Evolutionary conservation across 257 asterid genomes (phyloP).

Genomic region (Solanum piurae): DNA sequence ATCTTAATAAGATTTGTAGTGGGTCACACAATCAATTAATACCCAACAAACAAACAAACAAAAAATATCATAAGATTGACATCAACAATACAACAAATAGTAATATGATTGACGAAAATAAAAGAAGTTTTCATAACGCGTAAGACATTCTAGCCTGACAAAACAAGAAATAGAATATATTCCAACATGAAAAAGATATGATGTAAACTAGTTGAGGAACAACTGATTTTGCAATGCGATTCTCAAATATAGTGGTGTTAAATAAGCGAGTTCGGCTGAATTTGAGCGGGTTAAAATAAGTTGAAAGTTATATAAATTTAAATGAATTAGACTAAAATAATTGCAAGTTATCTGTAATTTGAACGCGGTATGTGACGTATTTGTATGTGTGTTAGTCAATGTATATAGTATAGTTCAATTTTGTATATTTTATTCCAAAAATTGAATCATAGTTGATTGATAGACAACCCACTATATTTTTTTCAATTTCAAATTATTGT

Average conservation of each 20-base stretch:
- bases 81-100: not conserved
- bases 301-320: not conserved
- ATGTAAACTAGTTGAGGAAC: not conserved
- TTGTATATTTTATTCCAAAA: not conserved
- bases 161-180: not conserved
- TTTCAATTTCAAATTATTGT: not conserved
- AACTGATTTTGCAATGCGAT: not conserved
- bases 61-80: not conserved
- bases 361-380: not conserved
- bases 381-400: not conserved
- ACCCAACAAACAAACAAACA: not conserved
- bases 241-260: not conserved
- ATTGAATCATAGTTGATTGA: not conserved
- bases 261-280: not conserved
- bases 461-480: not conserved
- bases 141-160: not conserved
- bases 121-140: not conserved
- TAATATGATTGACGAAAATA: not conserved
- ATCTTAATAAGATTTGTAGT: not conserved
- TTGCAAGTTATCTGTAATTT: not conserved
- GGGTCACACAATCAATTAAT: not conserved
- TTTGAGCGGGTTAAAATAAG: not conserved
- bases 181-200: not conserved
- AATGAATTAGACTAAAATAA: not conserved
- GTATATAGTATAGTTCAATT: not conserved